A percentile compares a stretch with the other conserved stretches of the same genome.
Evolutionary conservation across 2,329 filamentous ascomycete genomes (phyloP).

Genomic region (Epichloe glyceriae): DNA sequence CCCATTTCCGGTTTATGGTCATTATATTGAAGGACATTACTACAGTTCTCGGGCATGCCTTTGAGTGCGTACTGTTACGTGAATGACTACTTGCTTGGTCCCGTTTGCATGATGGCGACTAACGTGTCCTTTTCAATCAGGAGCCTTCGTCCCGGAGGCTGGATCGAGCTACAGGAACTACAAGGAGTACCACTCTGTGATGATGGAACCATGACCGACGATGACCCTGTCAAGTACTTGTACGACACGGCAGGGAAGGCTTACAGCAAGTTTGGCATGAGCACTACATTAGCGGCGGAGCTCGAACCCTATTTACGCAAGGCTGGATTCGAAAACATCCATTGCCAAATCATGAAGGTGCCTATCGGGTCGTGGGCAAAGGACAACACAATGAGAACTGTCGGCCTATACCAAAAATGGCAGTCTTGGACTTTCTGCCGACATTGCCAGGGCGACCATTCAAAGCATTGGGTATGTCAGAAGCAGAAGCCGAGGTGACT

Average conservation of each 20-base stretch:
- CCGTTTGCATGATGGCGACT: not conserved
- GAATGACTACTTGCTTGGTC: not conserved
- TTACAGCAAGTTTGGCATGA: constrained; percentile 10
- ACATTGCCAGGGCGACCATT: constrained; percentile 23
- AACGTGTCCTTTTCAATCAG: not conserved
- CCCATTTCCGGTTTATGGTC: constrained; percentile 17
- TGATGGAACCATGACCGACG: constrained; percentile 17
- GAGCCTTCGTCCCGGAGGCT: constrained; percentile 27
- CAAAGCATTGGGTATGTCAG: constrained; percentile 16
- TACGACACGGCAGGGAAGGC: constrained; percentile 7
- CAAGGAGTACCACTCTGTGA: constrained; percentile 22
- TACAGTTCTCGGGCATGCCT: constrained; percentile 9
- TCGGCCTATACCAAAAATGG: constrained; percentile 26
- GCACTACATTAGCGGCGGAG: constrained; percentile 8
- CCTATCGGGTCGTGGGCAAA: constrained; percentile 25
- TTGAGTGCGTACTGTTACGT: constrained; percentile 7
- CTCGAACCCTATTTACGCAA: constrained; percentile 8
- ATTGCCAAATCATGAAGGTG: constrained; percentile 24
- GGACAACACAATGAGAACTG: constrained; percentile 20
- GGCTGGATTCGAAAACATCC: constrained; percentile 11
- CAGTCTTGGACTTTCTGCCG: constrained; percentile 22
- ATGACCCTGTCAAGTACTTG: constrained; percentile 7
- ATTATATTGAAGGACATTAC: constrained; percentile 9
- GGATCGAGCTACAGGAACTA: constrained; percentile 29
- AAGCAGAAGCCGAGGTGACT: constrained; percentile 17